Evolutionary conservation across 2,329 filamentous ascomycete genomes (phyloP).

Genomic region (Aureobasidium leucospermi): DNA sequence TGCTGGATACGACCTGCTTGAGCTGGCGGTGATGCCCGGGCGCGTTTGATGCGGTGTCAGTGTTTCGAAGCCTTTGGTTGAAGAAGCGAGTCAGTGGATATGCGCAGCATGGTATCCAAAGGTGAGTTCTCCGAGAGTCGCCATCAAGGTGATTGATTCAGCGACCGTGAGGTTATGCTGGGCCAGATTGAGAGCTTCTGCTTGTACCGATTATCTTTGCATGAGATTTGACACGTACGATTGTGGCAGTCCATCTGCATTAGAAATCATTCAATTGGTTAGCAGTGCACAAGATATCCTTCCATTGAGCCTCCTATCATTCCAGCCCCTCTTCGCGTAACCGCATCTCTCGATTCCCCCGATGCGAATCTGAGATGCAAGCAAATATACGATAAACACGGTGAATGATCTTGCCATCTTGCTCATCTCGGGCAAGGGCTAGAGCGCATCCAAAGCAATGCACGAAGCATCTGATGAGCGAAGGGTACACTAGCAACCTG

Average conservation of each 20-base stretch:
- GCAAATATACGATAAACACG: not conserved
- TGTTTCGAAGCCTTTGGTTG: too few relatives aligned
- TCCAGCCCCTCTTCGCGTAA: not conserved
- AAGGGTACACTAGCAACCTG: not conserved
- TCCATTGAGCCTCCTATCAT: not conserved
- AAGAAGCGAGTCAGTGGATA: too few relatives aligned
- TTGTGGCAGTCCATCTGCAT: not conserved
- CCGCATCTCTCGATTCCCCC: not conserved
- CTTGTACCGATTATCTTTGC: not conserved
- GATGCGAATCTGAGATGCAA: constrained; percentile 1
- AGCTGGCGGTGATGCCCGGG: too few relatives aligned
- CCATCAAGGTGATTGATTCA: not conserved
- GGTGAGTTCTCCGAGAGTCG: not conserved
- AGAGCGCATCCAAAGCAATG: not conserved
- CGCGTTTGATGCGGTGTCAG: too few relatives aligned
- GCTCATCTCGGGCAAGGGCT: not conserved
- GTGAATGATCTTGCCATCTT: not conserved
- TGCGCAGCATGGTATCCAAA: not conserved
- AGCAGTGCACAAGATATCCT: not conserved
- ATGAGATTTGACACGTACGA: not conserved
- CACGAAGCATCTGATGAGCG: not conserved
- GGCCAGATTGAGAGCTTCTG: too few relatives aligned
- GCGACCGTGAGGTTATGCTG: not conserved
- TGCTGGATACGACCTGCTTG: too few relatives aligned
- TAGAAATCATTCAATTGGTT: not conserved